Evolutionary conservation across 768 basidiomycete genomes (phyloP).

Genomic region (Antrodiella citrinella): DNA sequence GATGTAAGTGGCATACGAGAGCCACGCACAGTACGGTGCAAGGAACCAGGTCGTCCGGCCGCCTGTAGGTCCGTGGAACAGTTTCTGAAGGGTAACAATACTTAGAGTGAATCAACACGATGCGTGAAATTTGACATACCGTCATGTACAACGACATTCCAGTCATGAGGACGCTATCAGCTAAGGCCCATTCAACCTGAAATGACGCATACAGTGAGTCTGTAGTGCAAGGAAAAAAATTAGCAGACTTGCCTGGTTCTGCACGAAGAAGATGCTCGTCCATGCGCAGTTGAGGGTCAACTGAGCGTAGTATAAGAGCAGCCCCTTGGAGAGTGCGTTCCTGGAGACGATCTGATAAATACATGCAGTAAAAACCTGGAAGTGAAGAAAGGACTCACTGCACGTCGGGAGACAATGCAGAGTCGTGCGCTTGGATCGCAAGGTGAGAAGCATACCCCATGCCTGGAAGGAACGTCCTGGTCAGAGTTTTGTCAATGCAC

Average conservation of each 20-base stretch:
- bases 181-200: conserved; percentile 45
- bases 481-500: conserved; percentile 2
- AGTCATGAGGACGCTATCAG: conserved; percentile 45
- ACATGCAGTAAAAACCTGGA: background rate
- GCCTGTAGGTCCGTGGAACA: conserved; percentile 38
- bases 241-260: conserved; percentile 29
- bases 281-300: conserved; percentile 50
- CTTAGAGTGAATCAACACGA: conserved; percentile 4
- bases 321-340: conserved; percentile 38
- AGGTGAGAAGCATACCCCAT: conserved; percentile 68
- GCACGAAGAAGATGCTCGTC: conserved; percentile 59
- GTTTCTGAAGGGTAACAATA: conserved; percentile 31
- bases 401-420: conserved; percentile 27
- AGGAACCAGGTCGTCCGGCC: conserved; percentile 47
- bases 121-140: conserved; percentile 24
- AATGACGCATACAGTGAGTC: background rate
- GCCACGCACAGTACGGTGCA: conserved; percentile 60
- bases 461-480: conserved; percentile 18
- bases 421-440: conserved; percentile 46
- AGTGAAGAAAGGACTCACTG: conserved; percentile 30
- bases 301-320: conserved; percentile 55
- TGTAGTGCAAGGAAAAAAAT: background rate
- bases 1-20: conserved; percentile 58
- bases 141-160: conserved; percentile 54
- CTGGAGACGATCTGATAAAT: conserved; percentile 2